These are phyloP conservation scores for Curvularia sp. DNA, from an alignment of 2,329 filamentous ascomycete genomes.

Conservation along the genomic window DNA sequence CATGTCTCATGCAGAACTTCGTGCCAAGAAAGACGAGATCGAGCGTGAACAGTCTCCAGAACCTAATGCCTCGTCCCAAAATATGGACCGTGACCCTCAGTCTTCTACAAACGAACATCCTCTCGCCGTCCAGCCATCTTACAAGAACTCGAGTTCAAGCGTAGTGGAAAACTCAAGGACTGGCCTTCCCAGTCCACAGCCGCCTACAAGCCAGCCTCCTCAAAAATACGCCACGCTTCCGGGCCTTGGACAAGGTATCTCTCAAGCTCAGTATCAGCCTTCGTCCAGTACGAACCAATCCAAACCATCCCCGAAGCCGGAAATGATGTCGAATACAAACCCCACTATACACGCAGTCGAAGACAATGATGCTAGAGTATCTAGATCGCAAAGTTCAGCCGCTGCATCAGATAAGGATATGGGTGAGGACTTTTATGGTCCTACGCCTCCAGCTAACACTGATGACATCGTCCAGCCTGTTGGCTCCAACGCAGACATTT, in stretches of 20 bases:
- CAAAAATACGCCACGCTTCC: constrained; percentile 18
- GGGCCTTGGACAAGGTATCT: constrained; percentile 20
- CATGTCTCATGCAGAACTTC: constrained; percentile 55
- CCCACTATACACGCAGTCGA: neutral
- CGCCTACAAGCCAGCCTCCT: constrained; percentile 3
- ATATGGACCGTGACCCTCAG: neutral
- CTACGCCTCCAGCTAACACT: constrained; percentile 28
- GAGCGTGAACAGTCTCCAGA: constrained; percentile 35
- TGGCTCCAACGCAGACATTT: constrained; percentile 5
- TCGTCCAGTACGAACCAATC: neutral
- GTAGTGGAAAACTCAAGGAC: neutral
- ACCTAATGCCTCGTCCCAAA: constrained; percentile 2
- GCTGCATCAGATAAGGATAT: constrained; percentile 40
- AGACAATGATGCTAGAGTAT: constrained; percentile 1
- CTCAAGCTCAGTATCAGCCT: constrained; percentile 1
- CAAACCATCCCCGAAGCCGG: neutral
- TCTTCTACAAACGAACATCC: neutral
- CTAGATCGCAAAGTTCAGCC: constrained; percentile 18
- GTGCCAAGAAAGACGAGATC: constrained; percentile 52
- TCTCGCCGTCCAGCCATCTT: neutral
- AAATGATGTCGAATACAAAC: neutral
- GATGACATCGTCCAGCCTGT: neutral
- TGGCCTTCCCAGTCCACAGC: neutral
- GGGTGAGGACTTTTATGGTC: constrained; percentile 46
- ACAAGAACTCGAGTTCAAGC: neutral